Evolutionary conservation across 768 basidiomycete species (phyloP), one percentile per base, ranked within the genome.

Genomic region (Rhodosporidiobolus odoratus): DNA sequence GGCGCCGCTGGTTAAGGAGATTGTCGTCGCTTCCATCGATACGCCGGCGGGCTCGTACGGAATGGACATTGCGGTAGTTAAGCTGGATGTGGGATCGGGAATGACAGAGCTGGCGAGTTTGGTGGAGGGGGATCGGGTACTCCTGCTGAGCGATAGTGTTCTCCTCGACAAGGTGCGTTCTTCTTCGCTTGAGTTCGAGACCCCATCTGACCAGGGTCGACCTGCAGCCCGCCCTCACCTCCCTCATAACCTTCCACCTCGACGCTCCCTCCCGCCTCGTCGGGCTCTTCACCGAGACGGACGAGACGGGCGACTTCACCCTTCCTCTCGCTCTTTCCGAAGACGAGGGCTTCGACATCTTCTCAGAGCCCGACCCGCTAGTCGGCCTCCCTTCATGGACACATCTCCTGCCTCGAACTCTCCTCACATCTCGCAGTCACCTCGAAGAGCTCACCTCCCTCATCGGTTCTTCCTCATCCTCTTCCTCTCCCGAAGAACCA

Each of bases 101-200:
- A 19, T 72, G 30, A 12, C 38, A 13, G 58, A 72, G 32, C 40
- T 72, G 7, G 66, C 32, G 3, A 41, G 35, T 25, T 27, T 61
- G 7, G 62, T 47, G 48, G 62, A 41, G 54, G 4, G 35, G 9
- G 71, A 72, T 35, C 30, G 43, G 0, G 62, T 72, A 2, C 40
- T 72, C 1, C 16, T 72, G 5, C 35, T 72, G 8, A 72, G 71
- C 66, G 71, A 72, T 47, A 68, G 53, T 54, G 62, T 72, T 23
- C 25, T 35, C n/a, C 45, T 66, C 37, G 71, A 72, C 66, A 72
- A 72, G 66, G 71, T 68, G 32, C 37, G 62, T 47, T 37, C 25
- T 32, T 16, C 35, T 23, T 25, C 48, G 21, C 48, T 21, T n/a
- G n/a, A n/a, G n/a, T n/a, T n/a, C n/a, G n/a, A n/a, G n/a, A n/a